Base-by-base conservation (phyloP, 441 rosid genomes). In the Geranium incanum region DNA sequence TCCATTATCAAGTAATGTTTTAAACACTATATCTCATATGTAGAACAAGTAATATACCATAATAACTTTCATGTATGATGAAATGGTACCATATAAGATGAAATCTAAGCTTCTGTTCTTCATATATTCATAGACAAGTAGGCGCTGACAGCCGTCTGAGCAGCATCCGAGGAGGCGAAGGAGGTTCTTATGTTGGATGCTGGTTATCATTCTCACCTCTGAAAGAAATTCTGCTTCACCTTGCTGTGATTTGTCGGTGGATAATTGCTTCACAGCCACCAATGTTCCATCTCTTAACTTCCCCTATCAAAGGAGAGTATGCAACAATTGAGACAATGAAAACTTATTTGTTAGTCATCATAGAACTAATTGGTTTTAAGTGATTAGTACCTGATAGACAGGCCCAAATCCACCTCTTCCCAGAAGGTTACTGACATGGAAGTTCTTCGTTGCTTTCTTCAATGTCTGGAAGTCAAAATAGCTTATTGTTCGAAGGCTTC, bases 71-170 rank as follows among this genome's bases (percentile, higher is more conserved):
- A n/a, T 13, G 15, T 23, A 28, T 28, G 33, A 28, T n/a, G 72
- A 73, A 41, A 52, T 21, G 4, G 3, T 84, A 85, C 95, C 87
- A 2, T 72, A 78, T 5, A 92, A 21, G 3, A 80, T 77, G 71
- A 75, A 84, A 75, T 90, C 95, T 78, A 88, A 81, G 80, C 85
- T 84, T 57, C 84, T 77, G 64, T 86, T 86, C 77, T 88, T 81
- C 87, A 88, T 78, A 73, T 78, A 88, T 73, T 88, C 90, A 71
- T 88, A 88, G 13, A 88, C 88, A 0, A 88, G 87, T 0, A 88
- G 1, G 21, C 88, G 78, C 4, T 87, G 86, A 62, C 84, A 50
- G 7, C 82, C 86, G 45, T 83, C 80, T 0, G 83, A 79, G 82
- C 89, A 87, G 6, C 83, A 84, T 13, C 92, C 92, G 3, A 84